Percentiles rank a stretch among this genome's conserved stretches.
These are phyloP conservation scores for Ophiostoma perfectum DNA, from an alignment of 2,329 filamentous ascomycete species.

Conservation along the genomic window DNA sequence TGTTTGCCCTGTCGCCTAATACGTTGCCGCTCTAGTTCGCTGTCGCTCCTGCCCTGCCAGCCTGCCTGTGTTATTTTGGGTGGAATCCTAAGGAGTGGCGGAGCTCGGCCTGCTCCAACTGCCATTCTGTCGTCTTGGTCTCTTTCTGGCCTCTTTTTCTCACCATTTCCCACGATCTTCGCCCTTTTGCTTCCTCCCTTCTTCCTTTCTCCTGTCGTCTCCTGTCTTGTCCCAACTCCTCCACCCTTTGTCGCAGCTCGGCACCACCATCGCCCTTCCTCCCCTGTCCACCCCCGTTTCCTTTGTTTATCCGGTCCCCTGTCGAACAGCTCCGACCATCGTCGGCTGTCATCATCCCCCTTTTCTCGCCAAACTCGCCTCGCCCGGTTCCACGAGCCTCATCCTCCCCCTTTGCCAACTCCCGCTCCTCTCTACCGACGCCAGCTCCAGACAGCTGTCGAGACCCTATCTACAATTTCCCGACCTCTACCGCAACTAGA, in stretches of 20 bases:
- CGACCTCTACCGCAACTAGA: background rate
- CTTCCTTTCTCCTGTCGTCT: background rate
- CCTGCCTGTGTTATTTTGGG: background rate
- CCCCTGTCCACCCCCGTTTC: background rate
- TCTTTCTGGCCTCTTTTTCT: background rate
- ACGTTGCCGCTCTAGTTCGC: background rate
- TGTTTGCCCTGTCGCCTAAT: background rate
- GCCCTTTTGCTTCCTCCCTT: background rate
- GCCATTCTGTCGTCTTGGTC: background rate
- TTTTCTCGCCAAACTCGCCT: background rate
- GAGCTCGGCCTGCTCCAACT: slow-evolving; percentile 1
- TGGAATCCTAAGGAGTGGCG: slow-evolving; percentile 1
- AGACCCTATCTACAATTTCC: background rate
- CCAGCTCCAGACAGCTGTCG: slow-evolving; percentile 3
- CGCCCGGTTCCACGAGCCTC: background rate
- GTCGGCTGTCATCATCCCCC: background rate
- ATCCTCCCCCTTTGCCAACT: background rate
- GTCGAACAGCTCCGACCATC: background rate
- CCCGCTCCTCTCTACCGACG: background rate
- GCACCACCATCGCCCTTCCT: background rate
- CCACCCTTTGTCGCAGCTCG: background rate
- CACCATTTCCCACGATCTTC: slow-evolving; percentile 10
- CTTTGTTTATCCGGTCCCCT: slow-evolving; percentile 8
- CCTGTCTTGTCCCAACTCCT: background rate
- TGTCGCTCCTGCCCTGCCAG: background rate